These are phyloP conservation scores for Cryptococcus sp. DNA, from an alignment of 1,284 basidiomycete species.

Conservation along the genomic window DNA sequence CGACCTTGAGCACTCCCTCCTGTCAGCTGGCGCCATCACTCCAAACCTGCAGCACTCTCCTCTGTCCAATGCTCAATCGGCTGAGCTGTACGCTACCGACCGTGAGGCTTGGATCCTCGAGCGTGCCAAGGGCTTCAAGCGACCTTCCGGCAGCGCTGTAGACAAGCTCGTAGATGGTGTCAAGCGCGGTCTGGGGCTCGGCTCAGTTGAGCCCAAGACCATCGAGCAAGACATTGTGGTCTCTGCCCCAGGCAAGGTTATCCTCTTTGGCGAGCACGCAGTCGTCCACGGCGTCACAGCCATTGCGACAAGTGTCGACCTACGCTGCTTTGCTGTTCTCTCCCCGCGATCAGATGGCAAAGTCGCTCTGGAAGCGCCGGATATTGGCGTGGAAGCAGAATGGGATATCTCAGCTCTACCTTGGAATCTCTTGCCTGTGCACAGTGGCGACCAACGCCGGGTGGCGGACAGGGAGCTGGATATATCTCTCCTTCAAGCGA, in stretches of 20 bases:
- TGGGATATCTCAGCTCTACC: slow-evolving; percentile 84
- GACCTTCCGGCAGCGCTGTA: slow-evolving; percentile 26
- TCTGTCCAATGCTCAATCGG: slow-evolving; percentile 30
- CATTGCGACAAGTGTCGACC: slow-evolving; percentile 89
- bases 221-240: slow-evolving; percentile 65
- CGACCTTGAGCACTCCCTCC: slow-evolving; percentile 88
- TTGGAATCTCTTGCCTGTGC: slow-evolving; percentile 70
- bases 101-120: slow-evolving; percentile 45
- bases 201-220: slow-evolving; percentile 21
- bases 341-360: slow-evolving; percentile 73
- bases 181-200: slow-evolving; percentile 29
- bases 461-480: slow-evolving; percentile 69
- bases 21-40: slow-evolving; percentile 84
- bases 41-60: slow-evolving; percentile 36
- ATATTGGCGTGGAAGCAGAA: slow-evolving; percentile 76
- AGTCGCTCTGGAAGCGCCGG: slow-evolving; percentile 75
- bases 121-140: slow-evolving; percentile 47
- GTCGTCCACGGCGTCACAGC: slow-evolving; percentile 98
- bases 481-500: slow-evolving; percentile 67
- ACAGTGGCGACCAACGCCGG: slow-evolving; percentile 52
- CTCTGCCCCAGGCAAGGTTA: slow-evolving; percentile 96
- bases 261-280: slow-evolving; percentile 97
- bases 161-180: slow-evolving; percentile 40
- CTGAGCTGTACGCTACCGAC: slow-evolving; percentile 42
- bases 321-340: slow-evolving; percentile 88